A percentile compares a stretch with the other conserved stretches of the same genome.
phyloP scores from a whole-genome alignment of 1,139 yeast species.

The Kodamaea derodonti region DNA sequence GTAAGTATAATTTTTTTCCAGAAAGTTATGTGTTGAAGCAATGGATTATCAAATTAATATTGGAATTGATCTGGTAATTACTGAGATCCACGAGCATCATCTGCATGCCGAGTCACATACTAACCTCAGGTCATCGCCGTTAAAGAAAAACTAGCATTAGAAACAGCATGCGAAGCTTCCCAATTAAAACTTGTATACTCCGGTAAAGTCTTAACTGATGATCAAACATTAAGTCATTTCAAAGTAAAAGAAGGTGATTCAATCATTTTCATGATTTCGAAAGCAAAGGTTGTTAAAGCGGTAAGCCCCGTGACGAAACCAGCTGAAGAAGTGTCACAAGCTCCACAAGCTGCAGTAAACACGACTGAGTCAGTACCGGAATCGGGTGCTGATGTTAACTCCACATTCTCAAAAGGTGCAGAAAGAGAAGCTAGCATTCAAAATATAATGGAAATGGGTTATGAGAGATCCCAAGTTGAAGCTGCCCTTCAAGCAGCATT shows the following conservation, averaged over 20 bases:
- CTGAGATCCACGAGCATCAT: neutral
- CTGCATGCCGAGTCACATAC: constrained; percentile 1
- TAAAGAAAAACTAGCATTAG: constrained; percentile 68
- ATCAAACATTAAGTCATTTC: constrained; percentile 64
- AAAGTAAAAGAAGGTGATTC: constrained; percentile 88
- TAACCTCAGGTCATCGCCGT: constrained; percentile 52
- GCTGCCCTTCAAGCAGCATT: constrained; percentile 92
- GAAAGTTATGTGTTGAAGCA: too few relatives aligned
- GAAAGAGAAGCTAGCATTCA: constrained; percentile 67
- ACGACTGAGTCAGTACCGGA: constrained; percentile 15
- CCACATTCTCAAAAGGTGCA: constrained; percentile 59
- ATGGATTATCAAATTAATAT: neutral
- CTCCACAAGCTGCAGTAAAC: constrained; percentile 11
- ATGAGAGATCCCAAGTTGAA: constrained; percentile 82
- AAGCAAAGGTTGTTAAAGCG: constrained; percentile 26
- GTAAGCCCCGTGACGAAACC: constrained; percentile 2
- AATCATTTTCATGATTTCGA: constrained; percentile 84
- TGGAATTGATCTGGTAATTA: too few relatives aligned
- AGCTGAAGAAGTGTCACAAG: constrained; percentile 1
- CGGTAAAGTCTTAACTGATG: constrained; percentile 86
- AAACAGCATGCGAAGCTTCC: constrained; percentile 64
- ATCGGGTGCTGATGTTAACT: constrained; percentile 23
- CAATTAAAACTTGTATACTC: constrained; percentile 90
- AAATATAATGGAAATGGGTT: constrained; percentile 95
- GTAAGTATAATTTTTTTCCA: too few relatives aligned